A percentile compares a stretch with the other conserved stretches of the same genome.
Evolutionary conservation across 805 yeast genomes (phyloP).

Genomic region (Barnettozyma vustinii): DNA sequence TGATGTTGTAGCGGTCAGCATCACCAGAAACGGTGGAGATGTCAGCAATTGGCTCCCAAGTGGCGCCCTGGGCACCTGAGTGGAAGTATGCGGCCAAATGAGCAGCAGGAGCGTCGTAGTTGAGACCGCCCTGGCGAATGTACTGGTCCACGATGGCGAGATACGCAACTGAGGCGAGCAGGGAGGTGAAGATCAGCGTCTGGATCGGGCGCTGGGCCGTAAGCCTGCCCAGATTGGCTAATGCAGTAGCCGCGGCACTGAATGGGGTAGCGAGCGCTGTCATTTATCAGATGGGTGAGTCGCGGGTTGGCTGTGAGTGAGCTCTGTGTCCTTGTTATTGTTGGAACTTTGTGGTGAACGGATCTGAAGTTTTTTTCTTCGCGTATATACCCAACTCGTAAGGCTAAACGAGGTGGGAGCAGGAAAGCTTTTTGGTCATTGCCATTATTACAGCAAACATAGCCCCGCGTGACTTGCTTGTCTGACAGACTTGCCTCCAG

Average conservation of each 20-base stretch:
- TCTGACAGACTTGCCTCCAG: no score
- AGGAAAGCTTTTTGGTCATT: neutral
- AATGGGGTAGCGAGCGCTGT: slow-evolving; percentile 25
- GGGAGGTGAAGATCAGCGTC: slow-evolving; percentile 62
- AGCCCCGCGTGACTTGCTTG: neutral
- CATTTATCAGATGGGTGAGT: neutral
- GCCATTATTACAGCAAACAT: neutral
- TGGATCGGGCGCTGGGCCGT: slow-evolving; percentile 87
- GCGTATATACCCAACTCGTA: neutral
- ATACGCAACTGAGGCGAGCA: slow-evolving; percentile 77
- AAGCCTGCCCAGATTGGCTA: slow-evolving; percentile 44
- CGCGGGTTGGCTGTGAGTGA: neutral
- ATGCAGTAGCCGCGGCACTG: slow-evolving; percentile 27
- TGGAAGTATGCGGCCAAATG: slow-evolving; percentile 31
- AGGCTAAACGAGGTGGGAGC: neutral
- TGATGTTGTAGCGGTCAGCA: slow-evolving; percentile 43
- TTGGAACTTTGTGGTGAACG: neutral
- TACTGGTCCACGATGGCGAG: slow-evolving; percentile 68
- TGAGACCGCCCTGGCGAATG: slow-evolving; percentile 28
- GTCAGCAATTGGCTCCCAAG: slow-evolving; percentile 49
- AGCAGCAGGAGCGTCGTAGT: slow-evolving; percentile 10
- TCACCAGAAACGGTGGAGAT: slow-evolving; percentile 28
- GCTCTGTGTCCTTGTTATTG: neutral
- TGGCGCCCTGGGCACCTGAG: slow-evolving; percentile 27
- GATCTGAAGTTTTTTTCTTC: neutral